A percentile compares a stretch with the other conserved stretches of the same genome.
Conservation (phyloP, 75 land plant genomes). For the Pinus taeda region DNA sequence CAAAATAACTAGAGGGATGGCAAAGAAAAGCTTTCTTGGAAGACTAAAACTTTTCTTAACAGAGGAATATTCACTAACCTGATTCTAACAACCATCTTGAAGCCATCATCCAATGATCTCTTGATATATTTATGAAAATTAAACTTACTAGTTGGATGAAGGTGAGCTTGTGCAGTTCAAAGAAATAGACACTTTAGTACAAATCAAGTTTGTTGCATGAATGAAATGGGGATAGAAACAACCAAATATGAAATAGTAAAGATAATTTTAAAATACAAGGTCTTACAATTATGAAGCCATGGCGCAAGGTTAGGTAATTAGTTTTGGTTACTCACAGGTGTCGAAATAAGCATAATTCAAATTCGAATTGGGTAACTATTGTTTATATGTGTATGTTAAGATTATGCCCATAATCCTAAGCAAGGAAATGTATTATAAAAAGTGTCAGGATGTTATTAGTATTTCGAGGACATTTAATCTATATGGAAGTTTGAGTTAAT, state of each 20-base stretch:
- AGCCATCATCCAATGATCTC: conserved; percentile 48
- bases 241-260: neutral
- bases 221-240: neutral
- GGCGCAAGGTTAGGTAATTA: conserved; percentile 64
- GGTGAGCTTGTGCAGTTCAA: conserved; percentile 33
- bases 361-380: too few relatives aligned
- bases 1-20: neutral
- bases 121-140: conserved; percentile 43
- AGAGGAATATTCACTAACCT: conserved; percentile 30
- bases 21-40: neutral
- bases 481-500: too few relatives aligned
- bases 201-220: neutral
- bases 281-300: conserved; percentile 67
- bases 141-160: conserved; percentile 19
- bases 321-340: conserved; percentile 47
- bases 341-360: conserved; percentile 35
- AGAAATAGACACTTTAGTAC: neutral
- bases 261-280: neutral
- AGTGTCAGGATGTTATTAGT: too few relatives aligned
- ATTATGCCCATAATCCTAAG: too few relatives aligned
- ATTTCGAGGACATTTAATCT: too few relatives aligned
- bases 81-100: conserved; percentile 46
- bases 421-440: too few relatives aligned
- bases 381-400: too few relatives aligned
- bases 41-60: neutral